These are phyloP conservation scores for Forsythia viridissima DNA, from an alignment of 257 asterid species.

Conservation along the genomic window DNA sequence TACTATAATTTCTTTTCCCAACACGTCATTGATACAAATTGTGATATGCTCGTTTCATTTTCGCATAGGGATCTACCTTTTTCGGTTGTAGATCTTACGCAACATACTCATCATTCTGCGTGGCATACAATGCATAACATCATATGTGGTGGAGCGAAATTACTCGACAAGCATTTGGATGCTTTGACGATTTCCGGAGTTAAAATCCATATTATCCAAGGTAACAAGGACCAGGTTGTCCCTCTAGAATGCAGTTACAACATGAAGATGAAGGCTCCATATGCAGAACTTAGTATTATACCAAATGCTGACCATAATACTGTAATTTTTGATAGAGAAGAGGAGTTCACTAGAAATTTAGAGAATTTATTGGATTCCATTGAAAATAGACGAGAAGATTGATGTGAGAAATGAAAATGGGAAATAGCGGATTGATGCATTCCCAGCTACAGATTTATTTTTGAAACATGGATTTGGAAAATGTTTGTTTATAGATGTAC, in stretches of 20 bases:
- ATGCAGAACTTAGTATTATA: slow-evolving; percentile 45
- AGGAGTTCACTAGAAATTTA: slow-evolving; percentile 42
- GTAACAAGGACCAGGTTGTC: slow-evolving; percentile 63
- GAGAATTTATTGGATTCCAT: slow-evolving; percentile 54
- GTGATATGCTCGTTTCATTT: not conserved
- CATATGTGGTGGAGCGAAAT: slow-evolving; percentile 68
- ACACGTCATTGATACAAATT: not conserved
- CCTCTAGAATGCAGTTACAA: slow-evolving; percentile 62
- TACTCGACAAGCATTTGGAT: slow-evolving; percentile 62
- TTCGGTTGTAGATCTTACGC: slow-evolving; percentile 39
- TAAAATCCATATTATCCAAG: slow-evolving; percentile 57
- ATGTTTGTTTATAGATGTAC: not conserved
- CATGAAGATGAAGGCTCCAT: slow-evolving; percentile 54
- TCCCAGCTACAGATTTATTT: not conserved
- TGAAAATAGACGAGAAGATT: not conserved
- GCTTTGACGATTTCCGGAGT: slow-evolving; percentile 35
- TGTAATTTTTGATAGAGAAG: slow-evolving; percentile 55
- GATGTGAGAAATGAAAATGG: not conserved
- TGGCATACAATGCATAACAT: slow-evolving; percentile 93
- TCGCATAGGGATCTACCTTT: slow-evolving; percentile 55
- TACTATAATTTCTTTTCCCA: not conserved
- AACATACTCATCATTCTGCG: slow-evolving; percentile 87
- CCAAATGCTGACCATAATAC: slow-evolving; percentile 54
- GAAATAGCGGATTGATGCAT: not conserved
- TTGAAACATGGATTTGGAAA: not conserved